Evolutionary conservation across 176 grass and related monocot species (phyloP), one percentile per base, ranked within the genome.

Genomic region (Pharus latifolius): DNA sequence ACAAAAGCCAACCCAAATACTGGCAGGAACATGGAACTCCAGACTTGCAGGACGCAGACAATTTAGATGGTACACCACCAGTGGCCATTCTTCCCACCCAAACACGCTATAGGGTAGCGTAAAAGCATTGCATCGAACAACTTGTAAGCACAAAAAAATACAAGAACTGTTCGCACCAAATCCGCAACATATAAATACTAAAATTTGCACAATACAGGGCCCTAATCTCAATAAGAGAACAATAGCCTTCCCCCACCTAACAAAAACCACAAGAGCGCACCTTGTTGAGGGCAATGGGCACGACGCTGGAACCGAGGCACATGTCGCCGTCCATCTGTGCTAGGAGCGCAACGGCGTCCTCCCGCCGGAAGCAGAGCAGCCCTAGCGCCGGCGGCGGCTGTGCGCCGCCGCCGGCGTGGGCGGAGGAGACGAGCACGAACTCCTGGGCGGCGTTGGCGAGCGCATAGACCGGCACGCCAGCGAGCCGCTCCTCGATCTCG

Each of bases 221-320:
- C n/a, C n/a, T n/a, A n/a, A n/a, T n/a, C n/a, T n/a, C n/a, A n/a
- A n/a, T n/a, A n/a, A n/a, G n/a, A n/a, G n/a, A n/a, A n/a, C n/a
- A n/a, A 38, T 38, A 38, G 9, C 35, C 35, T 9, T 38, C 35
- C 35, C 4, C 6, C 35, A 38, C 35, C 35, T 5, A 38, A 38
- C 6, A 24, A 7, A 18, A 12, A 32, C 14, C 24, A 58, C 2
- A 0, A 67, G 29, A 60, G 20, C 24, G 10, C 25, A 55, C 88
- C 84, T 91, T 87, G 74, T 84, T 91, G 50, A 91, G 84, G 14
- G 84, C 84, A 45, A 91, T 73, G 8, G 88, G 32, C n/a, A 91
- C 88, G 14, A 87, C 84, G 20, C 82, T 70, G 0, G 88, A 87
- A 10, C 88, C 88, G 9, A 70, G 54, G 15, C 80, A 73, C 80